Conservation (phyloP, 164 flowering plant species). For the Vitis rotundifolia region DNA sequence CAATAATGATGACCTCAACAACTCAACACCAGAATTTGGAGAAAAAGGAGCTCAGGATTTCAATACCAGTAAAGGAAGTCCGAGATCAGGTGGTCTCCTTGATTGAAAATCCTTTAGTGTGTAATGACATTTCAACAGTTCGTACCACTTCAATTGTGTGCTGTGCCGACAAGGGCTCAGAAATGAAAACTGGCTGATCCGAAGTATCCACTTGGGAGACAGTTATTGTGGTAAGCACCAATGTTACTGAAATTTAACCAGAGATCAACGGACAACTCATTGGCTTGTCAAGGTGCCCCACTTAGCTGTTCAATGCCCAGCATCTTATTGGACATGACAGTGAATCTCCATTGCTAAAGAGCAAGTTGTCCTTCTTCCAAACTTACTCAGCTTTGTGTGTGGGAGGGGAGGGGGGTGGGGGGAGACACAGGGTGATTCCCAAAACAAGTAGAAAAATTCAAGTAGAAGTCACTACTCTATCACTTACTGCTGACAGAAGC, state of each 20-base stretch:
- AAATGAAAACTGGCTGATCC: slow-evolving; percentile 26
- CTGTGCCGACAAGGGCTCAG: slow-evolving; percentile 19
- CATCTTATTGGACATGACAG: slow-evolving; percentile 22
- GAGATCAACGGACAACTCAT: slow-evolving; percentile 30
- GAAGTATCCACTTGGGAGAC: slow-evolving; percentile 19
- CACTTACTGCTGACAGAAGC: slow-evolving; percentile 1
- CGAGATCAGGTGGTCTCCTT: slow-evolving; percentile 6
- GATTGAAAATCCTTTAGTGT: slow-evolving; percentile 8
- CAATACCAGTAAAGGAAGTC: slow-evolving; percentile 15
- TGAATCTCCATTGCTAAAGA: slow-evolving; percentile 11
- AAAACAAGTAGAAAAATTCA: slow-evolving; percentile 1
- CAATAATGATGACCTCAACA: no score
- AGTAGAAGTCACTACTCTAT: slow-evolving; percentile 5
- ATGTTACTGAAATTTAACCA: slow-evolving; percentile 24
- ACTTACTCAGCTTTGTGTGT: background rate
- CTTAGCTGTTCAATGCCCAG: slow-evolving; percentile 25
- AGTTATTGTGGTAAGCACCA: slow-evolving; percentile 9
- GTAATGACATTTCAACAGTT: background rate
- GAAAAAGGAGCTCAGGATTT: background rate
- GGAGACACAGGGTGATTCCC: background rate
- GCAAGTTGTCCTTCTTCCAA: background rate
- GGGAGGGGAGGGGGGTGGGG: background rate
- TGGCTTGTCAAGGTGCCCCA: slow-evolving; percentile 36
- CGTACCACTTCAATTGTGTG: slow-evolving; percentile 11
- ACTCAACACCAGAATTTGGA: no score